Conservation (phyloP, 306 rosid species). For the Vigna radiata region DNA sequence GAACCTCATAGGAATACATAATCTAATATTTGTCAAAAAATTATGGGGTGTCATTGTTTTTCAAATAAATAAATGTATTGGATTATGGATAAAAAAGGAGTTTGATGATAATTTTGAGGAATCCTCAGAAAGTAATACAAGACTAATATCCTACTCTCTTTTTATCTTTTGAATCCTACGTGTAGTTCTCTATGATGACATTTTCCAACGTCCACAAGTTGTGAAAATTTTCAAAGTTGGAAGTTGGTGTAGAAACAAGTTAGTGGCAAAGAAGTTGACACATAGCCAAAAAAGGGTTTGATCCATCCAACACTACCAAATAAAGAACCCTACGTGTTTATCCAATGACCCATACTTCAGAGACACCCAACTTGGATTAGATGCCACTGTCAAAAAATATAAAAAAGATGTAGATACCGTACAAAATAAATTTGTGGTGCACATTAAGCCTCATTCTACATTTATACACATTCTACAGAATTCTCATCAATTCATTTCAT, state of each 20-base stretch:
- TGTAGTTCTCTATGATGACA: background rate
- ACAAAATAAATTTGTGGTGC: slow-evolving; percentile 59
- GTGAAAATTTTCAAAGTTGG: no score
- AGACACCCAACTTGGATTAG: slow-evolving; percentile 53
- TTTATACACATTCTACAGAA: slow-evolving; percentile 42
- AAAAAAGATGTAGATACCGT: slow-evolving; percentile 37
- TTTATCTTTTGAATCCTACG: background rate
- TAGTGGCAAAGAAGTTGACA: slow-evolving; percentile 51
- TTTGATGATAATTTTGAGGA: no score
- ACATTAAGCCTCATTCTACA: slow-evolving; percentile 25
- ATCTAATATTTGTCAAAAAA: no score
- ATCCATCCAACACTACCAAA: slow-evolving; percentile 45
- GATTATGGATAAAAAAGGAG: no score
- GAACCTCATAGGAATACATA: no score
- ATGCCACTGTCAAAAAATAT: background rate
- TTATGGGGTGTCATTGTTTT: no score
- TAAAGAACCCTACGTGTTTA: slow-evolving; percentile 43
- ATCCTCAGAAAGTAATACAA: no score
- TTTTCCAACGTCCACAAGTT: background rate
- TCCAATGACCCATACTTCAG: slow-evolving; percentile 61
- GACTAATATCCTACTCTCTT: background rate
- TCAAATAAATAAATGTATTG: no score
- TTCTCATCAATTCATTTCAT: slow-evolving; percentile 8
- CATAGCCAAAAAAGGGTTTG: slow-evolving; percentile 46
- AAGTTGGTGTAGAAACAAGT: background rate